Percentiles rank a stretch among this genome's conserved stretches.
Conservation (phyloP, 2,329 filamentous ascomycete species). For the Mycosphaerella arachidis region DNA sequence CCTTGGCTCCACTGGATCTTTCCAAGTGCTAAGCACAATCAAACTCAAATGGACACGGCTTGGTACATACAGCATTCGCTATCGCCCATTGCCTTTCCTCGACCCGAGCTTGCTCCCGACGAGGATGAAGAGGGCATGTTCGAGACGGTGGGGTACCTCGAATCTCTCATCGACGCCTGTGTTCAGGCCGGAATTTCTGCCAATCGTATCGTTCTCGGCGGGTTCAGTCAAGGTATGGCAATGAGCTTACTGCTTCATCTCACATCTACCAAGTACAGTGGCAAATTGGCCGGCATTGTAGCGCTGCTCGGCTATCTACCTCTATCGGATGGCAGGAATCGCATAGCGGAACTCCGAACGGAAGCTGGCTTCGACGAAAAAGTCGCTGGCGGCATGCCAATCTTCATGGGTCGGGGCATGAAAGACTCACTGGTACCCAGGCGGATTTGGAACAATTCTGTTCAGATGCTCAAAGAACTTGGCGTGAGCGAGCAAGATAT, state of each 20-base stretch:
- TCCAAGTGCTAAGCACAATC: slow-evolving; percentile 45
- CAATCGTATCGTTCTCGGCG: slow-evolving; percentile 44
- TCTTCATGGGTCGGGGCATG: slow-evolving; percentile 46
- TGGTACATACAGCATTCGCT: slow-evolving; percentile 42
- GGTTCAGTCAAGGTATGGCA: slow-evolving; percentile 48
- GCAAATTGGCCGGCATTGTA: slow-evolving; percentile 37
- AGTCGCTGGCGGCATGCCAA: slow-evolving; percentile 36
- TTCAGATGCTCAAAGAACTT: slow-evolving; percentile 37
- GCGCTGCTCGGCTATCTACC: slow-evolving; percentile 45
- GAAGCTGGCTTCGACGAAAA: slow-evolving; percentile 16
- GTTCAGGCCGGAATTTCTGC: slow-evolving; percentile 39
- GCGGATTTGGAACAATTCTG: slow-evolving; percentile 30
- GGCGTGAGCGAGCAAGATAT: slow-evolving; percentile 37
- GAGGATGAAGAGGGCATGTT: slow-evolving; percentile 46
- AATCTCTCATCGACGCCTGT: slow-evolving; percentile 40
- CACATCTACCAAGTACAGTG: slow-evolving; percentile 36
- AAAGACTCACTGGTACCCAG: slow-evolving; percentile 45
- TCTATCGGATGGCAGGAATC: slow-evolving; percentile 29
- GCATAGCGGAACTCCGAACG: slow-evolving; percentile 4
- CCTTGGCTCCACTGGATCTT: slow-evolving; percentile 46
- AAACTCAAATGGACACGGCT: slow-evolving; percentile 40
- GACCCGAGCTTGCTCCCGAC: slow-evolving; percentile 42
- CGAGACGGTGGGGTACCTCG: slow-evolving; percentile 39
- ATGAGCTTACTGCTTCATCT: slow-evolving; percentile 43
- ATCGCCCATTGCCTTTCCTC: slow-evolving; percentile 35